phyloP scores from a whole-genome alignment of 2,329 filamentous ascomycete species.

The Hypoxylon sp. region DNA sequence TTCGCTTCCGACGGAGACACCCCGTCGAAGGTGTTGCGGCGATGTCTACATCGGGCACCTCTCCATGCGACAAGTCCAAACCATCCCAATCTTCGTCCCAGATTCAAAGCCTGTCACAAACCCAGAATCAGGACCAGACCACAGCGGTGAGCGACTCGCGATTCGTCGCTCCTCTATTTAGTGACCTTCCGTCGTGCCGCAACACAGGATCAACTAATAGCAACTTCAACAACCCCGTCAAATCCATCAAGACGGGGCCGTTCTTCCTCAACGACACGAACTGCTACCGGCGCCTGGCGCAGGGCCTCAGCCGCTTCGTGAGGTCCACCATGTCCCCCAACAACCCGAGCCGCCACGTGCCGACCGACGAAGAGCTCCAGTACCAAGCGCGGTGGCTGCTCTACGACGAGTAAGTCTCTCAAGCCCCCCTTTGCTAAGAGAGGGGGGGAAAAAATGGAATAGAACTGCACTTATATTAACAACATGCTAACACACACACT shows the following conservation, averaged over 20 bases:
- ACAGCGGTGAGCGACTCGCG: constrained; percentile 23
- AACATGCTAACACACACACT: no score
- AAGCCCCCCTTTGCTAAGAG: no score
- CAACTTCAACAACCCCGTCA: constrained; percentile 37
- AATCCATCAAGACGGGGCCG: constrained; percentile 48
- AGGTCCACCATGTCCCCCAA: constrained; percentile 66
- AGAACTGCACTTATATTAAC: no score
- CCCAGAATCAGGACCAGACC: not conserved
- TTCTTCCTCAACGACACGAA: constrained; percentile 70
- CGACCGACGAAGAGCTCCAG: constrained; percentile 71
- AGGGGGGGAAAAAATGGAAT: no score
- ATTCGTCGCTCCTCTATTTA: constrained; percentile 27
- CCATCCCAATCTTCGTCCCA: constrained; percentile 13
- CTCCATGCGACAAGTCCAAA: constrained; percentile 23
- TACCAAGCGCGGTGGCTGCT: constrained; percentile 72
- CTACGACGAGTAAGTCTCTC: constrained; percentile 67
- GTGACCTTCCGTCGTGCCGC: constrained; percentile 12
- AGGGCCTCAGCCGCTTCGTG: constrained; percentile 66
- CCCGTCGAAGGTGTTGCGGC: constrained; percentile 42
- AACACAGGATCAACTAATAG: constrained; percentile 13
- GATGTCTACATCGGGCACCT: constrained; percentile 37
- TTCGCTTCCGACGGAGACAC: constrained; percentile 64
- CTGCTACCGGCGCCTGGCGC: constrained; percentile 68
- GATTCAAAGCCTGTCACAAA: not conserved
- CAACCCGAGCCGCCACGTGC: constrained; percentile 70